phyloP scores from a whole-genome alignment of 225 moss, liverwort and hornwort genomes.

The Polytrichum commune region DNA sequence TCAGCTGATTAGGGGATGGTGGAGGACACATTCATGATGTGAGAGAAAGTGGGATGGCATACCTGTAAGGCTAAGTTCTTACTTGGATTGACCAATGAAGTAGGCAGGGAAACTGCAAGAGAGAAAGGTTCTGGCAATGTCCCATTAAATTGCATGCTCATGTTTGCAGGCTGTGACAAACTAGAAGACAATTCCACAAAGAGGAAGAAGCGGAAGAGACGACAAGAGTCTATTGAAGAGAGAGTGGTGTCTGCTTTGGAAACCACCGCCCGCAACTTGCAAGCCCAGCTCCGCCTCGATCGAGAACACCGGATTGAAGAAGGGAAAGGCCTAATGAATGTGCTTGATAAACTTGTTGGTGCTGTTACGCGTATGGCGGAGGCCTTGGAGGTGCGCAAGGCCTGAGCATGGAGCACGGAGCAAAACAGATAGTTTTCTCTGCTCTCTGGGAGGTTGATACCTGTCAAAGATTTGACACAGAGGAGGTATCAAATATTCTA shows the following conservation, averaged over 20 bases:
- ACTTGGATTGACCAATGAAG: too few relatives aligned
- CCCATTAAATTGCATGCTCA: conserved; percentile 4
- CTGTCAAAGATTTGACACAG: not conserved
- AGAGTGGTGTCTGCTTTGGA: conserved; percentile 45
- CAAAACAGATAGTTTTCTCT: not conserved
- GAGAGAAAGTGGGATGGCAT: too few relatives aligned
- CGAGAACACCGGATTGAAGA: conserved; percentile 61
- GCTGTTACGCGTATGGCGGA: conserved; percentile 54
- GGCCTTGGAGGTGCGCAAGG: conserved; percentile 50
- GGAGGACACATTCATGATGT: too few relatives aligned
- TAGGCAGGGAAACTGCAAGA: too few relatives aligned
- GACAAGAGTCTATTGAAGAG: conserved; percentile 49
- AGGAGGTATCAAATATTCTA: too few relatives aligned
- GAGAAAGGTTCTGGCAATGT: too few relatives aligned
- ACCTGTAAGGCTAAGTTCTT: too few relatives aligned
- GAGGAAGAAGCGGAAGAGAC: conserved; percentile 49
- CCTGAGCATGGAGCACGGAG: conserved; percentile 14
- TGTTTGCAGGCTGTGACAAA: conserved; percentile 32
- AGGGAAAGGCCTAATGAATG: conserved; percentile 45
- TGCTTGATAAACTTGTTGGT: conserved; percentile 44
- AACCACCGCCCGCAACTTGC: conserved; percentile 44
- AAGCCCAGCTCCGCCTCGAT: conserved; percentile 51
- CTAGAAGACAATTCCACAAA: conserved; percentile 41
- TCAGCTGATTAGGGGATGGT: too few relatives aligned
- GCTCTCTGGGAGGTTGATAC: not conserved